phyloP scores from a whole-genome alignment of 805 yeast genomes.

The Saccharomycopsis fibuligera region DNA sequence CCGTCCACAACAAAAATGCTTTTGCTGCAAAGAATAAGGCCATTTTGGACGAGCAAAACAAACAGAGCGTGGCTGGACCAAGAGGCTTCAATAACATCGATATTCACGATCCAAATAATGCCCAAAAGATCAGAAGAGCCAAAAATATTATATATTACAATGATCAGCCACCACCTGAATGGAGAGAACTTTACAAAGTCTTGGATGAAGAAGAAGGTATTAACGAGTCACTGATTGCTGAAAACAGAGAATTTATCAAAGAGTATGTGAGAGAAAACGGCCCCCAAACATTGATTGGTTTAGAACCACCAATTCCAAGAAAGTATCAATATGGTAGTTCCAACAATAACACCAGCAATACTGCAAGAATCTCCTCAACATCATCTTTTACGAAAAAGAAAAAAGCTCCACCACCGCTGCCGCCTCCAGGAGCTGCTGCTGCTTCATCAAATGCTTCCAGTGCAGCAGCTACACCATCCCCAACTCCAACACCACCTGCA shows the following conservation, averaged over 20 bases:
- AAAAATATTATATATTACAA: constrained; percentile 67
- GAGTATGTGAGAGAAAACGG: constrained; percentile 69
- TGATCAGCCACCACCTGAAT: constrained; percentile 75
- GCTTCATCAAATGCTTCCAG: background rate
- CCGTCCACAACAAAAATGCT: constrained; percentile 81
- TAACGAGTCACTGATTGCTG: constrained; percentile 83
- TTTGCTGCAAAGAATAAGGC: constrained; percentile 61
- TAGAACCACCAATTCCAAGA: constrained; percentile 81
- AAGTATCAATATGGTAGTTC: constrained; percentile 32
- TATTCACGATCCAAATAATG: constrained; percentile 36
- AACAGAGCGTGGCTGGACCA: constrained; percentile 43
- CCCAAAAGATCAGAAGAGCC: constrained; percentile 49
- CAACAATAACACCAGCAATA: background rate
- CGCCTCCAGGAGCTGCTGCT: constrained; percentile 3
- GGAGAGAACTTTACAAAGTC: constrained; percentile 70
- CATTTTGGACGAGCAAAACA: constrained; percentile 22
- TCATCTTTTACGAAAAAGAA: constrained; percentile 6
- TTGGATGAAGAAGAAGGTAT: constrained; percentile 68
- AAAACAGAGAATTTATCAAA: constrained; percentile 75
- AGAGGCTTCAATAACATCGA: constrained; percentile 41
- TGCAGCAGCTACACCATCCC: background rate
- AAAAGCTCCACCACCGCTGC: constrained; percentile 17
- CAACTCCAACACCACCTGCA: background rate
- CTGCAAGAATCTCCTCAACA: background rate
- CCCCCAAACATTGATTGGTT: constrained; percentile 65